phyloP scores from a whole-genome alignment of 805 yeast species.

The Teunomyces panamensis region DNA sequence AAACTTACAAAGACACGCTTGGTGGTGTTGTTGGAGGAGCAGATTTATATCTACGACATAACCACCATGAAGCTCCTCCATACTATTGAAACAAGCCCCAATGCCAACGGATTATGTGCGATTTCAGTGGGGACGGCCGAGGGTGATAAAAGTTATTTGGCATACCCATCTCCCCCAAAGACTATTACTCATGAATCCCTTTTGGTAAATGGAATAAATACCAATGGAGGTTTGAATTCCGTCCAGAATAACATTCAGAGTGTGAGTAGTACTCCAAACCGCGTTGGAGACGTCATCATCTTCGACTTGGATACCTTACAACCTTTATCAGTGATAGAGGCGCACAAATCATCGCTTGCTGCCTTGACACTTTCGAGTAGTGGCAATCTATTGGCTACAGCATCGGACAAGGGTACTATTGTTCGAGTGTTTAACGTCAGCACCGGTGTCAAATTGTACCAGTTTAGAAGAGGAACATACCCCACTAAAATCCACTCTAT shows the following conservation, averaged over 20 bases:
- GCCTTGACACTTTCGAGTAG: constrained; percentile 65
- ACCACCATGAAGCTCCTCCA: constrained; percentile 40
- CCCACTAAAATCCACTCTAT: constrained; percentile 77
- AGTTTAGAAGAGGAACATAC: constrained; percentile 84
- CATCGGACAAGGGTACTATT: constrained; percentile 87
- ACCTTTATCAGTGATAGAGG: constrained; percentile 79
- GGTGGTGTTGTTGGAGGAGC: constrained; percentile 41
- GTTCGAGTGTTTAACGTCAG: constrained; percentile 74
- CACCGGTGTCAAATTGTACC: constrained; percentile 60
- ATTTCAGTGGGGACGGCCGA: constrained; percentile 41
- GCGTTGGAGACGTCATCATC: constrained; percentile 70
- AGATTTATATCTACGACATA: constrained; percentile 42
- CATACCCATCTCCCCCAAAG: constrained; percentile 77
- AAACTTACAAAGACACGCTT: constrained; percentile 32
- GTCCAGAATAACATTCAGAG: constrained; percentile 38
- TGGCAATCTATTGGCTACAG: constrained; percentile 81
- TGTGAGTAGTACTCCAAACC: constrained; percentile 40
- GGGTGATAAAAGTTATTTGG: constrained; percentile 47
- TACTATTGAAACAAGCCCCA: constrained; percentile 44
- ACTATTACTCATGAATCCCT: constrained; percentile 42
- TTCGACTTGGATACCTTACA: constrained; percentile 73
- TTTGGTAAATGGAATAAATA: constrained; percentile 38
- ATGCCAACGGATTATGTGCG: constrained; percentile 55
- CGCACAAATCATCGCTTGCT: constrained; percentile 78
- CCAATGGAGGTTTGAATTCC: constrained; percentile 40